Percentiles rank a stretch among this genome's conserved stretches.
These are phyloP conservation scores for Tardiomyces blankii DNA, from an alignment of 1,139 yeast species.

Conservation along the genomic window DNA sequence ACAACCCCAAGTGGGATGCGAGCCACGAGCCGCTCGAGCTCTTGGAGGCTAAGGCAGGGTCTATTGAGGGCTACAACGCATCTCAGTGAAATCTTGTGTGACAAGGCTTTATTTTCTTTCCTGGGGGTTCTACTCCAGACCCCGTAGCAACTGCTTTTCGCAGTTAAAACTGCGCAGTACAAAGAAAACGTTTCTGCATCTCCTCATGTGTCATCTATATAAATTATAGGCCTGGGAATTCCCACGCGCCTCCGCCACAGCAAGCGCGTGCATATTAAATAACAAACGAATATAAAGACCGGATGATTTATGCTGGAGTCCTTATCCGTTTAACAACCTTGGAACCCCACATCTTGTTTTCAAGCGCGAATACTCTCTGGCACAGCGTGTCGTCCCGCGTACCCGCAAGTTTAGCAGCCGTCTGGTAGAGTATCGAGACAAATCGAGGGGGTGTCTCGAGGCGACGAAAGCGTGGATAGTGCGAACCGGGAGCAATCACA, in stretches of 20 bases:
- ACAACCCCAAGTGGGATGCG: neutral
- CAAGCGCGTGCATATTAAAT: too few relatives aligned
- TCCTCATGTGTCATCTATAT: too few relatives aligned
- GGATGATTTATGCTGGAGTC: too few relatives aligned
- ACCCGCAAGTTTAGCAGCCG: neutral
- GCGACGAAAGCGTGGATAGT: neutral
- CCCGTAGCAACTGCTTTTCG: too few relatives aligned
- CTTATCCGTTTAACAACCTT: neutral
- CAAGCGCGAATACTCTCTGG: neutral
- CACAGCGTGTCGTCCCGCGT: neutral
- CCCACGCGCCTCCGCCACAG: too few relatives aligned
- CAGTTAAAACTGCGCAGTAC: too few relatives aligned
- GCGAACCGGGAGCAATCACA: neutral
- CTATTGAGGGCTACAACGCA: neutral
- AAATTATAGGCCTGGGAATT: too few relatives aligned
- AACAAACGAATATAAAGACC: too few relatives aligned
- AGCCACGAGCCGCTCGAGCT: neutral
- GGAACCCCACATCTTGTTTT: neutral
- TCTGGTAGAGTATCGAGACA: neutral
- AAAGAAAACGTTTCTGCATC: too few relatives aligned
- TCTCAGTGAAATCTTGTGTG: neutral
- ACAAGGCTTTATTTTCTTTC: neutral
- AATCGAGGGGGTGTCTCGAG: neutral
- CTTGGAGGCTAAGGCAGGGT: neutral
- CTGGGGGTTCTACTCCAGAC: neutral